Base-by-base conservation (phyloP, 345 rosid genomes). In the Limnanthes douglasii region DNA sequence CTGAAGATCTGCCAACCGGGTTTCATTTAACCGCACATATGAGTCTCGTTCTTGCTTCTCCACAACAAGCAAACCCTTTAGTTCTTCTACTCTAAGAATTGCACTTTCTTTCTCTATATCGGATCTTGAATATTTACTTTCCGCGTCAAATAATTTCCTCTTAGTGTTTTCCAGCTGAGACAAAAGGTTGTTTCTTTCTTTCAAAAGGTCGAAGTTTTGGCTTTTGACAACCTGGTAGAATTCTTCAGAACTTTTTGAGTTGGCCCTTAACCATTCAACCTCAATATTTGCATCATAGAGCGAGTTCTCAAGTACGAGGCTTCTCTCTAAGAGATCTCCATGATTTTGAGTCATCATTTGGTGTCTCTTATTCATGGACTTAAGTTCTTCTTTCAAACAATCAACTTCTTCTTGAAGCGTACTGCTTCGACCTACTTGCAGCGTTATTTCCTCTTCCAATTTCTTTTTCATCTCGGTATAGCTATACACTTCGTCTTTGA, bases 391-490 rank as follows among this genome's bases (percentile, higher is more conserved):
- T 62, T 66, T 62, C 52, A 79, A 60, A 44, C 64, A 57, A 37
- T 40, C 40, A 47, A 67, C 68, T 59, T 75, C 78, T 52, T 61
- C 71, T 59, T 72, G 82, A 27, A 69, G 76, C 41, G 61, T 55
- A 42, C 48, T 53, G 44, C 72, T 64, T 53, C 50, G 56, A 25
- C 39, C 63, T 37, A 48, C 51, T 41, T 68, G 81, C 14, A 53
- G 53, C 6, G 55, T 48, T 8, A 75, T 63, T 34, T 75, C 73
- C 42, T 48, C 41, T 57, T 67, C 86, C 38, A 79, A 75, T 31
- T 62, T 65, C 41, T 37, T 62, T 60, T 75, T 75, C 39, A 65
- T 61, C 55, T 60, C 75, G 51, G 48, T 72, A 48, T 66, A 51
- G 51, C 62, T 45, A 20, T 34, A 37, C 34, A 64, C 53, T 46